Evolutionary conservation across 2,329 filamentous ascomycete species (phyloP), one percentile per base, ranked within the genome.

Genomic region (Chaetomium strumarium): DNA sequence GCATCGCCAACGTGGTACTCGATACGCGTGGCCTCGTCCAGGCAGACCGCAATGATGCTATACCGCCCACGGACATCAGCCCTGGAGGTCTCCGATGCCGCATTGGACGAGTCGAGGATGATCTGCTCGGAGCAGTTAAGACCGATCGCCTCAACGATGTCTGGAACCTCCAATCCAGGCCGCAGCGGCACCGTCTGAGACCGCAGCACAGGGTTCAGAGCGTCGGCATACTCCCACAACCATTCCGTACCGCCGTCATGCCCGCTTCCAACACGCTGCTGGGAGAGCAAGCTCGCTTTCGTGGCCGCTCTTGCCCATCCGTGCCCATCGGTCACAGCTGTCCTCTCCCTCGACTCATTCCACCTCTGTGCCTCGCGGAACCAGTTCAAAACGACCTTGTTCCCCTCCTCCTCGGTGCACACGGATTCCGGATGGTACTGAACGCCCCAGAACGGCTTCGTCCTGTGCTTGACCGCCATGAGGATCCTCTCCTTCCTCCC

Each of bases 381-480:
- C 89, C 90, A 96, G 62, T 88, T 89, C 46, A 68, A 68, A 34
- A 95, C 74, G 24, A 95, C 74, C 13, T 72, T 70, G 17, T 77
- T 79, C 1, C 86, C 84, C 55, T 79, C 77, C 3, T 75, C 70
- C 37, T 88, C 86, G 4, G 90, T 95, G 66, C 90, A 95, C 13
- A 90, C 80, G 0, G 89, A 95, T 67, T 96, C 90, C 0, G 90
- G 90, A 64, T 96, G 90, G 62, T 93, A 96, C 64, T 96, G 91
- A 16, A 96, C 76, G 0, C 87, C 91, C 84, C 87, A 95, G 58
- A 92, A 87, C 0, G 91, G 90, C 58, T 82, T 84, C 1, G 58
- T 64, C 16, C 66, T 70, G 66, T 95, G 90, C 57, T 76, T 80
- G 14, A 85, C 81, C 0, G 80, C 88, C 88, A 95, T 95, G n/a